Evolutionary conservation across 2,329 filamentous ascomycete genomes (phyloP).

Genomic region (Fusarium sp.): DNA sequence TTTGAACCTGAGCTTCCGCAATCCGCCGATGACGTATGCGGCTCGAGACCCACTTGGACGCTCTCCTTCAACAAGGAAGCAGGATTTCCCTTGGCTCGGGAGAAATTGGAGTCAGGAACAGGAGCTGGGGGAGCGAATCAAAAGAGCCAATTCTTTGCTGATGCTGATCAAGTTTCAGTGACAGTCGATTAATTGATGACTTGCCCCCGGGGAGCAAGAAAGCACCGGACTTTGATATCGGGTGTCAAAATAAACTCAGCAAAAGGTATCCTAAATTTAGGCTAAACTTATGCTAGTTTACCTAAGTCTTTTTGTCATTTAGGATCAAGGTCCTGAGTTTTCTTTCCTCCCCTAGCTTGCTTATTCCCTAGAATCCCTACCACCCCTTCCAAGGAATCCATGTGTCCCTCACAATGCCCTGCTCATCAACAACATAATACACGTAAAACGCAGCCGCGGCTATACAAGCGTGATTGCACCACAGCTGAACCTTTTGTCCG

Average conservation of each 20-base stretch:
- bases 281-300: too few species aligned
- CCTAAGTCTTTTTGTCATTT: too few species aligned
- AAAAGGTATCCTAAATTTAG: too few species aligned
- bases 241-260: too few species aligned
- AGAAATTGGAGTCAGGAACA: slow-evolving; percentile 35
- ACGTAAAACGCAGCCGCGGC: slow-evolving; percentile 50
- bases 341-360: too few species aligned
- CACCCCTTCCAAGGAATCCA: slow-evolving; percentile 54
- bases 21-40: slow-evolving; percentile 43
- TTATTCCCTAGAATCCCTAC: slow-evolving; percentile 10
- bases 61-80: slow-evolving; percentile 23
- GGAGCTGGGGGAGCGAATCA: neutral
- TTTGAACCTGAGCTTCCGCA: slow-evolving; percentile 29
- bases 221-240: too few species aligned
- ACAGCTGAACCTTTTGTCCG: slow-evolving; percentile 48
- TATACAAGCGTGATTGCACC: slow-evolving; percentile 51
- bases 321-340: too few species aligned
- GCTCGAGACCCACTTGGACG: slow-evolving; percentile 39
- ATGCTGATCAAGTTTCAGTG: too few species aligned
- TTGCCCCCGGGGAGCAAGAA: too few species aligned
- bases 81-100: slow-evolving; percentile 35
- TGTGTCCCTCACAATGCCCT: slow-evolving; percentile 47
- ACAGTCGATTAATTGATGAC: neutral
- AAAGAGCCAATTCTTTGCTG: too few species aligned
- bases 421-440: slow-evolving; percentile 51